Evolutionary conservation across 164 flowering plant genomes (phyloP).

Genomic region (Vitis vinifera): ASM3070453v1 NC_081811.1:4979001-4979500

Average conservation of each 20-base stretch:
- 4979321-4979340: neutral
- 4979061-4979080: slow-evolving; percentile 40
- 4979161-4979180: slow-evolving; percentile 16
- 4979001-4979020: neutral
- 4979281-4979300: neutral
- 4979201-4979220: slow-evolving; percentile 88
- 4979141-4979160: slow-evolving; percentile 54
- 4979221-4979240: slow-evolving; percentile 96
- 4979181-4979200: slow-evolving; percentile 13
- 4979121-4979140: slow-evolving; percentile 88
- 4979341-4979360: neutral
- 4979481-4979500: neutral
- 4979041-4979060: slow-evolving; percentile 61
- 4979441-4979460: too few species aligned
- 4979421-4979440: too few species aligned
- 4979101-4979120: slow-evolving; percentile 88
- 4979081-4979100: slow-evolving; percentile 53
- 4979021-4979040: slow-evolving; percentile 59
- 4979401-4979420: too few species aligned
- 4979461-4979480: too few species aligned
- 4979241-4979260: slow-evolving; percentile 73
- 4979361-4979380: neutral
- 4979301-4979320: neutral
- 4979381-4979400: neutral
- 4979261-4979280: neutral